Evolutionary conservation across 108 stramenopile genomes (phyloP).

Genomic region (Stephanodiscus triporus): DNA sequence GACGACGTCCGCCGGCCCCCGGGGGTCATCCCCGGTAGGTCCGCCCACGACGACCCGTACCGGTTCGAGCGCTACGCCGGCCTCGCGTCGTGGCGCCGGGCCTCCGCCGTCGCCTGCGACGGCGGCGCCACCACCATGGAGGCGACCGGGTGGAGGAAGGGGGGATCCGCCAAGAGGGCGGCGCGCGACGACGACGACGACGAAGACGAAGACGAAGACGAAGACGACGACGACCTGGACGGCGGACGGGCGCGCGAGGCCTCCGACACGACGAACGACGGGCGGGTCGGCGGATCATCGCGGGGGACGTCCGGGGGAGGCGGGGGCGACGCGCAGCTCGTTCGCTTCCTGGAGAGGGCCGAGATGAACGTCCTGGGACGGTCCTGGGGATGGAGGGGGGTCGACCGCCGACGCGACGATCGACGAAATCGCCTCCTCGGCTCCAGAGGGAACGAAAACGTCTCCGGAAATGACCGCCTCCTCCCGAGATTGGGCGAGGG

Average conservation of each 20-base stretch:
- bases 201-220: slow-evolving; percentile 4
- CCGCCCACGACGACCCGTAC: slow-evolving; percentile 13
- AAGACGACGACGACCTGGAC: slow-evolving; percentile 30
- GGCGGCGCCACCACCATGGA: slow-evolving; percentile 41
- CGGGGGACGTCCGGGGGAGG: not conserved
- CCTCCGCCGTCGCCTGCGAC: not conserved
- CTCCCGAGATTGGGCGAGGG: slow-evolving; percentile 31
- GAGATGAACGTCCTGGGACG: slow-evolving; percentile 28
- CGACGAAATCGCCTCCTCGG: not conserved
- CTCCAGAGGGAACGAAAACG: slow-evolving; percentile 9
- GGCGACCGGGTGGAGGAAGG: slow-evolving; percentile 43
- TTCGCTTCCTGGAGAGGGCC: slow-evolving; percentile 23
- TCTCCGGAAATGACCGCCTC: not conserved
- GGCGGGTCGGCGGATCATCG: not conserved
- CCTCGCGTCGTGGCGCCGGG: slow-evolving; percentile 36
- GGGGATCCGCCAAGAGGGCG: not conserved
- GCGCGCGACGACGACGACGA: slow-evolving; percentile 1
- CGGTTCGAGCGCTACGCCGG: slow-evolving; percentile 45
- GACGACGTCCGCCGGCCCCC: not conserved
- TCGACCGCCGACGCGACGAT: not conserved
- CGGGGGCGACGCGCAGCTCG: too few species aligned
- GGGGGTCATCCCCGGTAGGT: not conserved
- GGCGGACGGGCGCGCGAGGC: not conserved
- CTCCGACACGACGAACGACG: not conserved
- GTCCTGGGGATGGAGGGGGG: slow-evolving; percentile 32